These are phyloP conservation scores for Chrysoporthe cubensis DNA, from an alignment of 2,329 filamentous ascomycete genomes.

Conservation along the genomic window DNA sequence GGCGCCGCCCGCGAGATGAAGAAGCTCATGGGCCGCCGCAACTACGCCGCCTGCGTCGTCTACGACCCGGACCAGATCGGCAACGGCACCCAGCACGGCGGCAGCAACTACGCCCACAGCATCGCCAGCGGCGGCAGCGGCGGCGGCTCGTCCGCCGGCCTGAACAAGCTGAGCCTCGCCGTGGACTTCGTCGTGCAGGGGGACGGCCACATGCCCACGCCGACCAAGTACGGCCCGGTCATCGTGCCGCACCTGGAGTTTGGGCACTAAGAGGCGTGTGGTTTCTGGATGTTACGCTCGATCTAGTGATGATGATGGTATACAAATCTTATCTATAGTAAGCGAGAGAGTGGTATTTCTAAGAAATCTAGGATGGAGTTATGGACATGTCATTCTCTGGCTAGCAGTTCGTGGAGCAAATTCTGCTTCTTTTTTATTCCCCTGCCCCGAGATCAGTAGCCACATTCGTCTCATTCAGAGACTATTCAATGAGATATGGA, in stretches of 20 bases:
- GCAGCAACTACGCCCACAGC: constrained; percentile 8
- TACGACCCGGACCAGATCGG: constrained; percentile 82
- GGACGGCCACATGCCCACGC: constrained; percentile 76
- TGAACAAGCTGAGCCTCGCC: constrained; percentile 78
- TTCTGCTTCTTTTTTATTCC: neutral
- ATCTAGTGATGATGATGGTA: constrained; percentile 11
- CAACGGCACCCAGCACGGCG: neutral
- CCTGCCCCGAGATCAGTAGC: neutral
- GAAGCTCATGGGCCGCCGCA: constrained; percentile 89
- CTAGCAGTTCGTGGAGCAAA: neutral
- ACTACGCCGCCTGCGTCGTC: constrained; percentile 91
- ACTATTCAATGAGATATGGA: neutral
- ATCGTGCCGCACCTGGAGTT: constrained; percentile 87
- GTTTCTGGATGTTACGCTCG: neutral
- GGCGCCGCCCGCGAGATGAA: constrained; percentile 83
- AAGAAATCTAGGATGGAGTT: neutral
- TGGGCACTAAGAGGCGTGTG: constrained; percentile 53
- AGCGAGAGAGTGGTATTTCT: neutral
- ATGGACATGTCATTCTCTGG: neutral
- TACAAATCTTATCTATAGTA: neutral
- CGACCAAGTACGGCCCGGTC: constrained; percentile 96
- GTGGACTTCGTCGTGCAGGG: constrained; percentile 98
- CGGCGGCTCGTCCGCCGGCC: constrained; percentile 43
- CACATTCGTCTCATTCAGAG: neutral
- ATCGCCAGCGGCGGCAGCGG: constrained; percentile 36